Conservation (phyloP, 352 stramenopile genomes). For the Phytophthora crassamura region DNA sequence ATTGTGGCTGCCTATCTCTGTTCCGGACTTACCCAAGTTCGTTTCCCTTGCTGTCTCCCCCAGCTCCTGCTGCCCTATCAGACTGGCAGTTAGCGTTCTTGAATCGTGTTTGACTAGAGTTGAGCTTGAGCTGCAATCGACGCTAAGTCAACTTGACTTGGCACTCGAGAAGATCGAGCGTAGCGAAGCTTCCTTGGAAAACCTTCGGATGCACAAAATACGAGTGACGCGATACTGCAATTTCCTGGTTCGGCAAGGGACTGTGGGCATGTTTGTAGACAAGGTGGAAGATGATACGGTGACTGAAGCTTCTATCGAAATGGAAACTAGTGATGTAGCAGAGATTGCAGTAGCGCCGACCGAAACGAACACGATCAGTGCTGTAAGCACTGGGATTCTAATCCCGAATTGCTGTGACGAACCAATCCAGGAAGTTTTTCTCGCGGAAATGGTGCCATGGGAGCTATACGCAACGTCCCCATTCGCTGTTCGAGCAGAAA, state of each 20-base stretch:
- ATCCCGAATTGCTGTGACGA: conserved; percentile 36
- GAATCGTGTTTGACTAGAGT: conserved; percentile 20
- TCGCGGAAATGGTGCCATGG: conserved; percentile 22
- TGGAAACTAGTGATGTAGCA: background rate
- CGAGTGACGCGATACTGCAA: conserved; percentile 12
- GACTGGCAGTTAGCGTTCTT: conserved; percentile 10
- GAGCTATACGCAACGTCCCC: conserved; percentile 8
- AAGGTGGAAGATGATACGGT: background rate
- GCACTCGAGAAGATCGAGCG: conserved; percentile 11
- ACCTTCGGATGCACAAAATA: conserved; percentile 17
- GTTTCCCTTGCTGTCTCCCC: conserved; percentile 10
- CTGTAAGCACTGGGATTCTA: conserved; percentile 32
- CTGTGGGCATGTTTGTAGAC: background rate
- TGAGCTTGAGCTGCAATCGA: conserved; percentile 13
- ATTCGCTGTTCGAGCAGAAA: conserved; percentile 24
- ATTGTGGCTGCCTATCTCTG: conserved; percentile 7
- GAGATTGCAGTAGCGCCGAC: background rate
- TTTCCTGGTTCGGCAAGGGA: conserved; percentile 5
- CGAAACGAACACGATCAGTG: background rate
- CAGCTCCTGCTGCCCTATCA: conserved; percentile 8
- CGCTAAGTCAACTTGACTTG: conserved; percentile 11
- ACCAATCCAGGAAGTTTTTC: conserved; percentile 45
- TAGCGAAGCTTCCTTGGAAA: conserved; percentile 18
- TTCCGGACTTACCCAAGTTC: conserved; percentile 17
- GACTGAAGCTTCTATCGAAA: background rate